These are phyloP conservation scores for Penstemon barbatus DNA, from an alignment of 257 asterid genomes.

Conservation along the genomic window DNA sequence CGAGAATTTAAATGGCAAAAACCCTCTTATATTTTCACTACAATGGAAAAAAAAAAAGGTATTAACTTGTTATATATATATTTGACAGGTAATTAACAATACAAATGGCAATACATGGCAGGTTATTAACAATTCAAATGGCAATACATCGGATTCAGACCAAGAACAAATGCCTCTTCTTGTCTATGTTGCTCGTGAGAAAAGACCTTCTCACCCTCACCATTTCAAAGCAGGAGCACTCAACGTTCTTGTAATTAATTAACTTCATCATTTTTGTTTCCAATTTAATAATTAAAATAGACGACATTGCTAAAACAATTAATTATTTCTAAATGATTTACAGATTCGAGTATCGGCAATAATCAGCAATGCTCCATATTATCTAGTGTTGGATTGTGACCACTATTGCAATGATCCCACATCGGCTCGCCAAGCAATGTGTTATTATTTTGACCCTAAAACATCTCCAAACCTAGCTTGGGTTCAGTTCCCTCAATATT, in stretches of 20 bases:
- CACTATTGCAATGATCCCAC: constrained; percentile 54
- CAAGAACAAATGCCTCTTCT: constrained; percentile 47
- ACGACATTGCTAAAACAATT: too few relatives aligned
- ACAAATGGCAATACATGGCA: neutral
- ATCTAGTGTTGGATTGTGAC: constrained; percentile 53
- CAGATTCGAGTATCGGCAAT: constrained; percentile 70
- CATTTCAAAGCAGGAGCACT: constrained; percentile 85
- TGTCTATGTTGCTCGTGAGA: constrained; percentile 70
- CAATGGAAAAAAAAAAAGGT: neutral
- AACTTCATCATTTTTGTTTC: neutral
- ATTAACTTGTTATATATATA: neutral
- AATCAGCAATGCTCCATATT: constrained; percentile 70
- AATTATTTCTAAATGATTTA: constrained; percentile 14
- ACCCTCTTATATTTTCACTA: neutral
- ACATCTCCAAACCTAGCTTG: constrained; percentile 43
- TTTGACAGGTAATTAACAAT: constrained; percentile 47
- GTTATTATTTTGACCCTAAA: constrained; percentile 45
- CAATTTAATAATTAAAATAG: neutral
- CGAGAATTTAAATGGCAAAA: neutral
- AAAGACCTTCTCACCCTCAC: constrained; percentile 56
- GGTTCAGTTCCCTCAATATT: constrained; percentile 74
- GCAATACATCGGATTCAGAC: neutral
- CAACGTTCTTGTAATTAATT: constrained; percentile 51
- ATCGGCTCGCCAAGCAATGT: constrained; percentile 59
- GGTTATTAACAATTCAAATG: too few relatives aligned